Percentiles rank a stretch among this genome's conserved stretches.
Conservation (phyloP, 345 rosid genomes). For the Sisymbrium irio region DNA sequence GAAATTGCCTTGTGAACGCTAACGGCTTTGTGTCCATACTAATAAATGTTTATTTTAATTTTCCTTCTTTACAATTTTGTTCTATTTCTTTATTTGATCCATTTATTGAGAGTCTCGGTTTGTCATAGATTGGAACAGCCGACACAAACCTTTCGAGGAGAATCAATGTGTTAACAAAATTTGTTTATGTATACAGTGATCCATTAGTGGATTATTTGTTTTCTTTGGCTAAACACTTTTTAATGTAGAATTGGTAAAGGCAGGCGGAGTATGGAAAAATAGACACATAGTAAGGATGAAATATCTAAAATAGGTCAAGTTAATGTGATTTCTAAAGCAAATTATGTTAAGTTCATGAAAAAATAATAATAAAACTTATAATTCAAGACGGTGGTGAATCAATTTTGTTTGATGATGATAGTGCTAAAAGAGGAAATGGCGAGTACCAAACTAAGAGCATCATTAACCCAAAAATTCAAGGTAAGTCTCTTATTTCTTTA, state of each 20-base stretch:
- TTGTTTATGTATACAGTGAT: background rate
- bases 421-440: conserved; percentile 11
- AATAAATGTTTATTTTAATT: conserved; percentile 3
- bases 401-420: conserved; percentile 15
- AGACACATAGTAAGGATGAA: background rate
- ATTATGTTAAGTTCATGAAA: background rate
- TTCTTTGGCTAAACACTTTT: background rate
- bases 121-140: conserved; percentile 27
- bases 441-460: conserved; percentile 1
- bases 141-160: conserved; percentile 27
- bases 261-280: background rate
- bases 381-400: background rate
- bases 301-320: background rate
- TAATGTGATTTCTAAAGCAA: conserved; percentile 2
- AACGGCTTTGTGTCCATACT: conserved; percentile 30
- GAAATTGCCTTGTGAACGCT: conserved; percentile 24
- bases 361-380: background rate
- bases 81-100: background rate
- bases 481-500: too few species aligned
- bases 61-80: background rate
- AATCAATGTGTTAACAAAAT: conserved; percentile 21
- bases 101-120: background rate
- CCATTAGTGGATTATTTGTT: background rate
- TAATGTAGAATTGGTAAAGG: background rate
- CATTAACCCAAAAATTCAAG: too few species aligned